Base-by-base conservation (phyloP, 805 yeast species). In the Cyberlindnera euphorbiae region DNA sequence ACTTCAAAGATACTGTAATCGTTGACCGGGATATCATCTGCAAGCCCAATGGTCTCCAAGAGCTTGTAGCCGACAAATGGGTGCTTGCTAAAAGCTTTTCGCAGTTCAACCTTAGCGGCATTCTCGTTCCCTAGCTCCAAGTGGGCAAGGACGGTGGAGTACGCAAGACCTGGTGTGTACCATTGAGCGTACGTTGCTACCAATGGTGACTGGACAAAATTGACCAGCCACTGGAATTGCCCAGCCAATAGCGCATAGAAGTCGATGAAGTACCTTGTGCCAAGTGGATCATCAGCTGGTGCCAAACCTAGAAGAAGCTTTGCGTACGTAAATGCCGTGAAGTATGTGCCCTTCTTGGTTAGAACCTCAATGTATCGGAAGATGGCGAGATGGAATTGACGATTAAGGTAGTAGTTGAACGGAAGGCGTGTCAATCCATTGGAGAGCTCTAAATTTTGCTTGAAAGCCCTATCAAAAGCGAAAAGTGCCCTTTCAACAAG, bases 201-300 rank as follows among this genome's bases (percentile, higher is more conserved):
- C 23, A 82, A 62, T 1, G 83, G 73, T 2, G 84, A 75, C 10
- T 72, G 61, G 2, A 69, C 69, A 23, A 85, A 59, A 14, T 75
- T 72, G 10, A 78, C 64, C 46, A 87, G 53, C 56, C 75, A 86
- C 39, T 74, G 64, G 51, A 70, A 76, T 42, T 85, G 85, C 22
- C 71, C 78, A 25, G 84, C 66, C 59, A 76, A 62, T 4, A 84
- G 62, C 4, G 90, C 79, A 52, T 83, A 87, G 52, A 73, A 79
- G 55, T 88, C 96, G 47, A 88, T 77, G 56, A 86, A 83, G 52
- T 81, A 80, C 44, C 95, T 69, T 10, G 82, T 87, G 16, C 95
- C 95, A 35, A 80, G 63, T 2, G 95, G 95, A 62, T 88, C 96
- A 38, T 81, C 84, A 2, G 77, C 69, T 1, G 95, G 95, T 24